These are phyloP conservation scores for Rubia tinctorum DNA, from an alignment of 305 asterid genomes.

Conservation along the genomic window DNA sequence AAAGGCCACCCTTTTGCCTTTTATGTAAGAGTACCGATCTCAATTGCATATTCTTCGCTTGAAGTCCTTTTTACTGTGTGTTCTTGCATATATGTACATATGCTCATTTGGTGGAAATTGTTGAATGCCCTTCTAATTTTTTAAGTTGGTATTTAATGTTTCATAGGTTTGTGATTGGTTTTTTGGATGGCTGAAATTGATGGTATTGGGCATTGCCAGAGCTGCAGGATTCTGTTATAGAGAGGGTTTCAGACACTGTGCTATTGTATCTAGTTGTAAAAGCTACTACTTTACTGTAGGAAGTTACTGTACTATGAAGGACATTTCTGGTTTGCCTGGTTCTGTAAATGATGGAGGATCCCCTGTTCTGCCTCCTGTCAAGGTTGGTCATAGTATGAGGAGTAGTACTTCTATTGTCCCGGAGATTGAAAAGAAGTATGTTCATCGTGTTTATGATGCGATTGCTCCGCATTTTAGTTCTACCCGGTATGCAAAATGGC, in stretches of 20 bases:
- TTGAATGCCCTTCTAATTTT: not conserved
- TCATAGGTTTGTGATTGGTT: conserved; percentile 4
- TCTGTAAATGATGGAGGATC: conserved; percentile 27
- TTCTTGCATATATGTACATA: not conserved
- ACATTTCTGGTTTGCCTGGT: conserved; percentile 23
- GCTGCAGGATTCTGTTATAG: conserved; percentile 20
- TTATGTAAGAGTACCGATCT: not conserved
- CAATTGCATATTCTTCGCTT: not conserved
- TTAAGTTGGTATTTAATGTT: not conserved
- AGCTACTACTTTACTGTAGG: conserved; percentile 10
- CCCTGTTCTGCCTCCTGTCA: conserved; percentile 44
- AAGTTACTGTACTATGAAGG: conserved; percentile 52
- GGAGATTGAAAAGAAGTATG: conserved; percentile 89
- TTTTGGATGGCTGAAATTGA: conserved; percentile 21
- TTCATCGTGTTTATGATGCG: conserved; percentile 92
- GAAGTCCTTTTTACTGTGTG: not conserved
- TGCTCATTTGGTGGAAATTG: not conserved
- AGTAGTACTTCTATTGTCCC: conserved; percentile 52
- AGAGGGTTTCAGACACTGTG: conserved; percentile 17
- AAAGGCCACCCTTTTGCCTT: not conserved
- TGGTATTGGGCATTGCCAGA: conserved; percentile 42
- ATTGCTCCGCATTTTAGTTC: conserved; percentile 99
- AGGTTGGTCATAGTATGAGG: conserved; percentile 28
- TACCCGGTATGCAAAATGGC: conserved; percentile 96
- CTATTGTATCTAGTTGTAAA: conserved; percentile 12